Conservation (phyloP, 2,329 filamentous ascomycete species). For the Alternaria alternata region DNA sequence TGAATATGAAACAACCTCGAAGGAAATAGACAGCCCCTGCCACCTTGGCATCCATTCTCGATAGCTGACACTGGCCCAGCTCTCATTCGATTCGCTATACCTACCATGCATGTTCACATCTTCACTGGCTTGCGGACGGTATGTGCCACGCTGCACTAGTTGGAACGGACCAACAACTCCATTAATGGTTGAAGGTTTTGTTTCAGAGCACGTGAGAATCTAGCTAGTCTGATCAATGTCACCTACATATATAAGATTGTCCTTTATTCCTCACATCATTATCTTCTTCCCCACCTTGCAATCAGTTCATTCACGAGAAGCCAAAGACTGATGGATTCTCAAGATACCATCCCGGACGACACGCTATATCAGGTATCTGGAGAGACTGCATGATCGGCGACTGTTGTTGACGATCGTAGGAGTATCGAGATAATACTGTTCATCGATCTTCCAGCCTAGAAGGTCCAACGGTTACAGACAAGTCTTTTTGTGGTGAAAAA, state of each 20-base stretch:
- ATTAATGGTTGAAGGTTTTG: neutral
- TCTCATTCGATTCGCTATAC: neutral
- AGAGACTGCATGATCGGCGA: neutral
- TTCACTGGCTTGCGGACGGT: neutral
- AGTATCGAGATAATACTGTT: slow-evolving; percentile 2
- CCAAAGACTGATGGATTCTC: slow-evolving; percentile 1
- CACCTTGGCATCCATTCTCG: neutral
- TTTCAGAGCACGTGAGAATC: neutral
- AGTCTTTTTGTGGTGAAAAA: neutral
- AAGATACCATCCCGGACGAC: slow-evolving; percentile 5
- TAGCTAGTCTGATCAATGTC: neutral
- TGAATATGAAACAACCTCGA: neutral
- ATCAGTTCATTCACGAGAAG: neutral
- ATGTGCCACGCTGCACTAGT: neutral
- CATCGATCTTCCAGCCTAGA: neutral
- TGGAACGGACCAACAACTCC: neutral
- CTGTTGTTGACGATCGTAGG: neutral
- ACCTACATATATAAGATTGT: neutral
- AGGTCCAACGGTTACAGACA: neutral
- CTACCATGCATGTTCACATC: neutral
- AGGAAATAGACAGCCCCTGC: neutral
- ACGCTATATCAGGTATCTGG: slow-evolving; percentile 1
- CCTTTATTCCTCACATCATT: neutral
- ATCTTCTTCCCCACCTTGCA: neutral
- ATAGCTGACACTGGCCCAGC: neutral